A percentile compares a stretch with the other conserved stretches of the same genome.
These are phyloP conservation scores for Orbilia ellipsospora DNA, from an alignment of 2,329 filamentous ascomycete species.

Conservation along the genomic window DNA sequence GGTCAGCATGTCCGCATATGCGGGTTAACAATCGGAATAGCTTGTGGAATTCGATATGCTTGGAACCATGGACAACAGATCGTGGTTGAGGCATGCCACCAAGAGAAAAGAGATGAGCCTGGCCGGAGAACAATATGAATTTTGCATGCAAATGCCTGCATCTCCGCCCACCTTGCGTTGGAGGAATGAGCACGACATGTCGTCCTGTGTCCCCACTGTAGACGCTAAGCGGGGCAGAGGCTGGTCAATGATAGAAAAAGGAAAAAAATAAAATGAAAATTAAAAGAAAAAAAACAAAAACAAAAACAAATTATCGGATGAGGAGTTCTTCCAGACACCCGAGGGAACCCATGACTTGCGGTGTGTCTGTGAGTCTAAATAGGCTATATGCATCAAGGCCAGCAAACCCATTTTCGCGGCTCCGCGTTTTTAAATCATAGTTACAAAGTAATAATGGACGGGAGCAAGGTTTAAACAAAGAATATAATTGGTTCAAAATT, in stretches of 20 bases:
- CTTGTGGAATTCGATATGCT: constrained; percentile 4
- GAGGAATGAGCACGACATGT: constrained; percentile 35
- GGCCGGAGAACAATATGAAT: too few relatives aligned
- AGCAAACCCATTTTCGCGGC: constrained; percentile 49
- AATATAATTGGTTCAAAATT: constrained; percentile 39
- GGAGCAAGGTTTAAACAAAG: constrained; percentile 46
- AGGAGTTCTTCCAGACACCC: constrained; percentile 53
- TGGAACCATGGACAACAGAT: constrained; percentile 35
- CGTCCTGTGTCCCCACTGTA: constrained; percentile 20
- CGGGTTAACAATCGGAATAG: constrained; percentile 14
- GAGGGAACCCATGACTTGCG: constrained; percentile 44
- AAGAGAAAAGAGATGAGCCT: not conserved
- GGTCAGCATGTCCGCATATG: constrained; percentile 25
- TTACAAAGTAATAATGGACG: constrained; percentile 44
- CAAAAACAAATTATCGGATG: constrained; percentile 46
- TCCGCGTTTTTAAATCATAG: constrained; percentile 53
- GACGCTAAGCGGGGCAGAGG: constrained; percentile 32
- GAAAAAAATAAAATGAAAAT: not conserved
- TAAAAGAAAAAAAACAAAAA: constrained; percentile 30
- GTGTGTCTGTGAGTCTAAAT: constrained; percentile 46
- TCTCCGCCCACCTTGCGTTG: constrained; percentile 13
- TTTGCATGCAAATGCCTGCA: too few relatives aligned
- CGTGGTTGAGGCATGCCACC: constrained; percentile 34
- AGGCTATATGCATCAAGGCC: constrained; percentile 40
- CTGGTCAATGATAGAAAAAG: not conserved